These are phyloP conservation scores for Metschnikowia peoriensis DNA, from an alignment of 805 yeast species.

Conservation along the genomic window DNA sequence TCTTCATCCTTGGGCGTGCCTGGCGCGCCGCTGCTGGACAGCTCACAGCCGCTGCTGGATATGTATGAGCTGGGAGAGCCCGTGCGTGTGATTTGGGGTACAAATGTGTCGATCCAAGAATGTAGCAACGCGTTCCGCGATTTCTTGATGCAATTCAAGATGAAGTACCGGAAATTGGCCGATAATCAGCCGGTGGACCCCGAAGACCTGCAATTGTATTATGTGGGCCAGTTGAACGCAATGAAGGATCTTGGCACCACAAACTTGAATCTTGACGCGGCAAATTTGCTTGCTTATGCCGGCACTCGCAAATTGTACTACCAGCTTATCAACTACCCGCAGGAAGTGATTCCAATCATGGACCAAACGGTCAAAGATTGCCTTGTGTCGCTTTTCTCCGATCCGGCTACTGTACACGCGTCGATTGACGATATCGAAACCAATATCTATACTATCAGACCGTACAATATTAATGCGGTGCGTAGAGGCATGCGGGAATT, in stretches of 20 bases:
- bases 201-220: constrained; percentile 71
- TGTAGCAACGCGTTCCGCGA: constrained; percentile 76
- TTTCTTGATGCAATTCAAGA: constrained; percentile 80
- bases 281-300: constrained; percentile 72
- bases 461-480: constrained; percentile 70
- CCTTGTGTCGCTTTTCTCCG: constrained; percentile 58
- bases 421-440: constrained; percentile 72
- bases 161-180: constrained; percentile 61
- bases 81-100: constrained; percentile 95
- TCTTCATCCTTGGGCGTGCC: constrained; percentile 14
- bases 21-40: constrained; percentile 23
- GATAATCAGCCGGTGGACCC: constrained; percentile 41
- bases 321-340: constrained; percentile 90
- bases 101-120: constrained; percentile 90
- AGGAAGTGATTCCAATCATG: constrained; percentile 96
- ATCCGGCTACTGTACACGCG: constrained; percentile 26
- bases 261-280: constrained; percentile 80
- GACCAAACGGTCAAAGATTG: constrained; percentile 93
- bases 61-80: constrained; percentile 55
- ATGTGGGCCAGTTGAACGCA: constrained; percentile 67
- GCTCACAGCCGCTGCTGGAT: constrained; percentile 25
- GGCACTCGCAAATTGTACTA: constrained; percentile 76
- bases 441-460: constrained; percentile 81
- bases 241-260: constrained; percentile 79
- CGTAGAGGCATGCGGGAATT: constrained; percentile 84